Evolutionary conservation across 345 rosid genomes (phyloP), one percentile per base, ranked within the genome.

Genomic region (Eucalyptus marginata): DNA sequence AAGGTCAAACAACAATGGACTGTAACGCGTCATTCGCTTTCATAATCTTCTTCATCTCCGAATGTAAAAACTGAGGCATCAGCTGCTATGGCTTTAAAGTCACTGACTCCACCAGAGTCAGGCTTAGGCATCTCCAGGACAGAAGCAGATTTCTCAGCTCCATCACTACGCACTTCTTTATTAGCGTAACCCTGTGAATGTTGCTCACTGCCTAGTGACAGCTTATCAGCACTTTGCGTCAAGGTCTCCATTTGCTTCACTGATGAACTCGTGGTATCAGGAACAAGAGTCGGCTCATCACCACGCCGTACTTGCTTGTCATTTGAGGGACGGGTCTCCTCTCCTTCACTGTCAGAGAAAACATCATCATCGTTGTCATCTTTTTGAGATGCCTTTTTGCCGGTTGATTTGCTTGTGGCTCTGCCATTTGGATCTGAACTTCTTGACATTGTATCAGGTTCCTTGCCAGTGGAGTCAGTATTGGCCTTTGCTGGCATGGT

Each of bases 51-150:
- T 10, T 96, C 98, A 49, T 97, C 97, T 84, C 99, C 99, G 49
- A 97, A 96, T 47, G 94, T 92, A 89, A 97, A 97, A 58, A 97
- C 98, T 3, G 97, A 97, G 27, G 98, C 97, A 86, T 96, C 99
- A 33, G 99, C 98, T 79, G 99, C 98, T 66, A 96, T 95, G 86
- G 95, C 95, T 87, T 96, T 97, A 87, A 97, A 94, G 89, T 96
- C 93, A 80, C 94, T 96, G 50, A 90, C 93, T 20, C 90, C 93
- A 4, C 93, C 92, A 76, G 83, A 36, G 47, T 76, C 83, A 24
- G 24, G 27, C 71, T 88, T 86, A 5, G 89, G 56, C 71, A 49
- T 86, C 24, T 91, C 89, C 31, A 89, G 62, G n/a, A 13, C 93
- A 16, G 81, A n/a, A 49, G 81, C 87, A 6, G 93, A 66, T 47